Conservation (phyloP, 208 protist species). For the Acanthamoeba castellanii region DNA sequence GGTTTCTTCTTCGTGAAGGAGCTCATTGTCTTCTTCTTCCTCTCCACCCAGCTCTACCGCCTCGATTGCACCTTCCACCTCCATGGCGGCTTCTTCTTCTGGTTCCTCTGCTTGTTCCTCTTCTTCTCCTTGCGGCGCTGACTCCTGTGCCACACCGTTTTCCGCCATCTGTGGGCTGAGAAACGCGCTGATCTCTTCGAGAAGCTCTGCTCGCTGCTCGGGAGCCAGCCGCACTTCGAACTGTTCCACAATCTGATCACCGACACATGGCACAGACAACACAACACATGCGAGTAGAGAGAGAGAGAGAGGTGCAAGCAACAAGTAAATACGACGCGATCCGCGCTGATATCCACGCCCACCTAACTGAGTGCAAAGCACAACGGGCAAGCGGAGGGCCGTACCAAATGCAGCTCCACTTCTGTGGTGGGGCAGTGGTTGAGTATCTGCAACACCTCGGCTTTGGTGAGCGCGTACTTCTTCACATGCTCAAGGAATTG, state of each 20-base stretch:
- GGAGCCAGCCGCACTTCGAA: conserved; percentile 3
- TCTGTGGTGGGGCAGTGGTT: conserved; percentile 47
- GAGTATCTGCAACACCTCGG: conserved; percentile 34
- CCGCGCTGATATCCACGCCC: no score
- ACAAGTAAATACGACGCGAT: neutral
- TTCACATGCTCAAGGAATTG: neutral
- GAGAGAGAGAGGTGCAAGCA: neutral
- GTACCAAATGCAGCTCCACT: conserved; percentile 62
- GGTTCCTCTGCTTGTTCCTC: neutral
- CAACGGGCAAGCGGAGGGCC: neutral
- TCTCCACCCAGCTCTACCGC: neutral
- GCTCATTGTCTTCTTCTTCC: neutral
- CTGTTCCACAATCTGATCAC: conserved; percentile 20
- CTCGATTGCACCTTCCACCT: neutral
- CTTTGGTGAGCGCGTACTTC: conserved; percentile 4
- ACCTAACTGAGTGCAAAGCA: neutral
- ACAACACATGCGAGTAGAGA: no score
- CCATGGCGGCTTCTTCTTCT: neutral
- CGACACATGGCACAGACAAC: no score
- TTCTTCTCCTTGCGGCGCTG: neutral
- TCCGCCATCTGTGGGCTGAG: neutral
- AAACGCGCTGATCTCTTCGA: neutral
- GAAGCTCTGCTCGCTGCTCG: conserved; percentile 13
- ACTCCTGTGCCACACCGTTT: neutral
- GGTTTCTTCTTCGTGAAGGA: neutral